Evolutionary conservation across 2,329 filamentous ascomycete species (phyloP), one percentile per base, ranked within the genome.

Genomic region (Didymella pomorum): DNA sequence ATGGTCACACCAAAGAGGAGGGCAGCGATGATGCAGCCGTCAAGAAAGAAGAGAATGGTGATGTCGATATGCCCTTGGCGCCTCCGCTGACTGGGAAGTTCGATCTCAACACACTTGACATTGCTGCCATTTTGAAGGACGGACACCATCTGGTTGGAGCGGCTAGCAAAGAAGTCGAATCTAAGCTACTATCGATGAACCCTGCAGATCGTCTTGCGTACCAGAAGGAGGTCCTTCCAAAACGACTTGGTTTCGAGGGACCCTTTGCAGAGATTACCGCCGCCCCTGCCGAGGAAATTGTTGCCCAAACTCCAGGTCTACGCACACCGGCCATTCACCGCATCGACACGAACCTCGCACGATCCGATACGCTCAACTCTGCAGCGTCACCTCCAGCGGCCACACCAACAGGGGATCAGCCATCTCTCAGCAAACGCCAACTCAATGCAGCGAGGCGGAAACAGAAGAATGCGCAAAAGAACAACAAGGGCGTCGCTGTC

Each of bases 391-490:
- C 84, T 12, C 69, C 72, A 20, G 60, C 72, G 35, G 74, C 78
- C 49, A 77, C 81, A 14, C 81, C 82, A 48, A 73, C 71, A 35
- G 72, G 71, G 47, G 69, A 70, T 79, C 66, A 71, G 20, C 61
- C 85, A 4, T 88, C 88, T 2, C 82, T 99, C 50, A 98, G 95
- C 79, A 94, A 95, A 60, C 87, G 95, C 41, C 95, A 99, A 71
- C 86, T 97, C 20, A 99, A 99, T 71, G 92, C 95, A 51, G 80
- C 99, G 10, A 98, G 98, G 78, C 87, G 95, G 42, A 97, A 98
- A 75, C 88, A 93, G 42, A 99, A 98, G 79, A 87, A 90, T 68
- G 92, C 96, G 68, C 89, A 93, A 3, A 92, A 95, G 76, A 89
- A 92, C 70, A 94, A 90, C 65, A 98, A 97, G 75, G 89, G 92